Percentiles rank a stretch among this genome's conserved stretches.
Conservation (phyloP, 2,329 filamentous ascomycete genomes). For the Diatrype stigma region DNA sequence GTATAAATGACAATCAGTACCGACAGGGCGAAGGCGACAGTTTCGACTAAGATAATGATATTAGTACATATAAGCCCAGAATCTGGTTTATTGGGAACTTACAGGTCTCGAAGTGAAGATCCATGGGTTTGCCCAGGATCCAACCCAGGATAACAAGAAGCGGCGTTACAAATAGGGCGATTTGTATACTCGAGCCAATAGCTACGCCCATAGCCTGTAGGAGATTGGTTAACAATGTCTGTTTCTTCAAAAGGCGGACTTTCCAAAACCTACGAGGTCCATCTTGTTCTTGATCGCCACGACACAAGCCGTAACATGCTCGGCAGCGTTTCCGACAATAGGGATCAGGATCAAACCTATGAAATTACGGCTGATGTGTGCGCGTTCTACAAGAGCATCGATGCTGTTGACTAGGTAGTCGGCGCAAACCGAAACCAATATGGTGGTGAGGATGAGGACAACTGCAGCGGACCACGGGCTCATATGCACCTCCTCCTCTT, state of each 20-base stretch:
- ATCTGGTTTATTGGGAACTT: slow-evolving; percentile 17
- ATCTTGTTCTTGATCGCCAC: slow-evolving; percentile 76
- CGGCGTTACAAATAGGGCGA: slow-evolving; percentile 75
- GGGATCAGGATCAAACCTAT: slow-evolving; percentile 76
- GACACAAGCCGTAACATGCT: slow-evolving; percentile 77
- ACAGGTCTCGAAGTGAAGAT: slow-evolving; percentile 73
- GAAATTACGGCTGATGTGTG: slow-evolving; percentile 73
- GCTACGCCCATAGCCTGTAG: slow-evolving; percentile 71
- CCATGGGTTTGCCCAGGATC: slow-evolving; percentile 69
- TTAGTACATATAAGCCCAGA: slow-evolving; percentile 14
- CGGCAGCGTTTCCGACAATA: slow-evolving; percentile 75
- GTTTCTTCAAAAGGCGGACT: neutral
- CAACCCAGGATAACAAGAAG: slow-evolving; percentile 77
- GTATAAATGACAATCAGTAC: slow-evolving; percentile 72
- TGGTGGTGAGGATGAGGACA: slow-evolving; percentile 66
- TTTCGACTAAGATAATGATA: slow-evolving; percentile 51
- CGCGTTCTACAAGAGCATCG: slow-evolving; percentile 64
- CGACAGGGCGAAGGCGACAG: slow-evolving; percentile 71
- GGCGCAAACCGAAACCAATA: slow-evolving; percentile 69
- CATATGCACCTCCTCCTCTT: slow-evolving; percentile 47
- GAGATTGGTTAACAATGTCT: slow-evolving; percentile 16
- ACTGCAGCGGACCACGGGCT: slow-evolving; percentile 58
- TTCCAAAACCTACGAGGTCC: slow-evolving; percentile 43
- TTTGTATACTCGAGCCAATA: slow-evolving; percentile 78
- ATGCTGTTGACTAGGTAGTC: slow-evolving; percentile 76